These are phyloP conservation scores for Cardamine occulta DNA, from an alignment of 345 rosid genomes.

Conservation along the genomic window DNA sequence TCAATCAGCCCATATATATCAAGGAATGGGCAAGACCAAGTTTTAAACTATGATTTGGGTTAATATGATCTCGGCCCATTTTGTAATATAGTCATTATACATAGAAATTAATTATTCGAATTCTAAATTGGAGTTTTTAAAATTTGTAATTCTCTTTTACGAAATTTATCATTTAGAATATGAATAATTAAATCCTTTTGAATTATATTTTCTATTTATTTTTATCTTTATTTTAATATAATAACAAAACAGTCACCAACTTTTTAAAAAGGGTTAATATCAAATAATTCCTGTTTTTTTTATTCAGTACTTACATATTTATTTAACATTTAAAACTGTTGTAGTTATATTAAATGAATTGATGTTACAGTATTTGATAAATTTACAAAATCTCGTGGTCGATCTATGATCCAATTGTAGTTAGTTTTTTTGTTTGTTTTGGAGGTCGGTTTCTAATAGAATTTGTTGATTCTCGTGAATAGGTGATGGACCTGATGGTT, in stretches of 20 bases:
- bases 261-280: not conserved
- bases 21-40: not conserved
- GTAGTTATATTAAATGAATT: not conserved
- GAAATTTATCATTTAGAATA: too few species aligned
- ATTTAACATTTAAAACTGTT: not conserved
- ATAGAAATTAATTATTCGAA: not conserved
- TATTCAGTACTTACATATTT: too few species aligned
- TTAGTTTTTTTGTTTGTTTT: not conserved
- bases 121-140: too few species aligned
- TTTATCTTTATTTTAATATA: not conserved
- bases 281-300: not conserved
- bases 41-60: not conserved
- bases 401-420: not conserved
- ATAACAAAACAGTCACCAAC: not conserved
- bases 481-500: not conserved
- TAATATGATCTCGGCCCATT: not conserved
- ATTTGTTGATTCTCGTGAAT: conserved; percentile 30
- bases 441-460: not conserved
- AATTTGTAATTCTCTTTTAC: not conserved
- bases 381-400: not conserved
- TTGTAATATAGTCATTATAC: not conserved
- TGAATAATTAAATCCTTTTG: not conserved
- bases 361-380: not conserved
- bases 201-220: not conserved
- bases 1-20: not conserved